These are phyloP conservation scores for Grosmannia penicillata DNA, from an alignment of 2,329 filamentous ascomycete species.

Conservation along the genomic window DNA sequence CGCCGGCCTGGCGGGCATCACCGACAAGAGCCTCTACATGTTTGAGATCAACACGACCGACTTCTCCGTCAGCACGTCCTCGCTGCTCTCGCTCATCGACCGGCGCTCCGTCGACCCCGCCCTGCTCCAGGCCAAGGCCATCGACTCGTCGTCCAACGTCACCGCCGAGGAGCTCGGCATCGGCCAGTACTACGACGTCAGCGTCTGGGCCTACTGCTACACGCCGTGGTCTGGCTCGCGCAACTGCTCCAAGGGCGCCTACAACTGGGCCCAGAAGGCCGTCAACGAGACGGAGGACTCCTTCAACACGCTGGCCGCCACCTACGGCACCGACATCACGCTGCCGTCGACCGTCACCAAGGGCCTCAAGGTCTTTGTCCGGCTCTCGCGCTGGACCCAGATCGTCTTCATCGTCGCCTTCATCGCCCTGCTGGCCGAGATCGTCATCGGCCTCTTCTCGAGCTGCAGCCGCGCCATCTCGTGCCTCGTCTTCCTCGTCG, in stretches of 20 bases:
- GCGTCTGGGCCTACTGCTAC: slow-evolving; percentile 77
- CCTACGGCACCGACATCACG: slow-evolving; percentile 38
- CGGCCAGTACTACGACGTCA: slow-evolving; percentile 64
- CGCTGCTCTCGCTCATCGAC: slow-evolving; percentile 1
- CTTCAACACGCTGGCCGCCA: slow-evolving; percentile 37
- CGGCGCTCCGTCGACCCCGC: not conserved
- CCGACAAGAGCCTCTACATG: slow-evolving; percentile 40
- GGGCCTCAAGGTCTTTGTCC: slow-evolving; percentile 58
- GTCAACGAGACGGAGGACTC: slow-evolving; percentile 44
- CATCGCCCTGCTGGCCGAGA: slow-evolving; percentile 51
- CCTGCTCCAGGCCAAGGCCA: slow-evolving; percentile 7
- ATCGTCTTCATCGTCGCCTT: slow-evolving; percentile 65
- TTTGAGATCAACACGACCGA: slow-evolving; percentile 48
- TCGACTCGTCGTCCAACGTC: slow-evolving; percentile 26
- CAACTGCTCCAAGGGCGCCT: slow-evolving; percentile 55
- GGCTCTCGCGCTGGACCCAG: slow-evolving; percentile 68
- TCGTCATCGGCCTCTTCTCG: slow-evolving; percentile 67
- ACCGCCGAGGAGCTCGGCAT: slow-evolving; percentile 46
- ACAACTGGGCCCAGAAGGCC: slow-evolving; percentile 63
- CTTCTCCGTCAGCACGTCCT: slow-evolving; percentile 28
- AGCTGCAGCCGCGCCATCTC: slow-evolving; percentile 72
- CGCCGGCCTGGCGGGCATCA: slow-evolving; percentile 38
- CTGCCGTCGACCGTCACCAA: slow-evolving; percentile 53
- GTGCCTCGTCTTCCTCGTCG: slow-evolving; percentile 67
- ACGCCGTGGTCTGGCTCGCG: slow-evolving; percentile 39